phyloP scores from a whole-genome alignment of 2,329 filamentous ascomycete genomes.

The Talaromyces islandicus region DNA sequence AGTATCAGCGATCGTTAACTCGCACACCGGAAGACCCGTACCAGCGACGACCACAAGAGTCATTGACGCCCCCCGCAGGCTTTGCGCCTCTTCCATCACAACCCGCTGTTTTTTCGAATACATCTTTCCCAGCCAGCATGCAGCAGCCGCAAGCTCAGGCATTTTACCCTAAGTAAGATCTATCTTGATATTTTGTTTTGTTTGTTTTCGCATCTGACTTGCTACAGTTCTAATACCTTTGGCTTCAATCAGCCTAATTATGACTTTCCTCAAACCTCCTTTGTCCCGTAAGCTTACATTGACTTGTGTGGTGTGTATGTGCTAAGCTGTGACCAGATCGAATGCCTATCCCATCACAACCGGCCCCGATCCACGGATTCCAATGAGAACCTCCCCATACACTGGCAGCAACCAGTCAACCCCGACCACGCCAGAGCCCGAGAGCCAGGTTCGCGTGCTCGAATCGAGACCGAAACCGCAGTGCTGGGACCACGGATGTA shows the following conservation, averaged over 20 bases:
- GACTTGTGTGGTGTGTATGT: no score
- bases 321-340: no score
- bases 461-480: slow-evolving; percentile 84
- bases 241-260: slow-evolving; percentile 28
- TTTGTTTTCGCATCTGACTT: neutral
- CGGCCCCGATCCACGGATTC: slow-evolving; percentile 1
- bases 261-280: slow-evolving; percentile 25
- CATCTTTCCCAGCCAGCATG: slow-evolving; percentile 15
- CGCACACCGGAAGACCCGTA: slow-evolving; percentile 8
- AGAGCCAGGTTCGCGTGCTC: slow-evolving; percentile 59
- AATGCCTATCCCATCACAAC: slow-evolving; percentile 6
- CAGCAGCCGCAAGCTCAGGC: slow-evolving; percentile 14
- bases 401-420: slow-evolving; percentile 10
- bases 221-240: slow-evolving; percentile 28
- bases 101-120: slow-evolving; percentile 12
- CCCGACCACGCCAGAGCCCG: slow-evolving; percentile 26
- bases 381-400: slow-evolving; percentile 13
- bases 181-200: neutral
- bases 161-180: slow-evolving; percentile 19
- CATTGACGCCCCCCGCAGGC: slow-evolving; percentile 6
- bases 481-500: slow-evolving; percentile 96
- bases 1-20: slow-evolving; percentile 9
- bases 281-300: slow-evolving; percentile 22
- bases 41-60: slow-evolving; percentile 7
- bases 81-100: slow-evolving; percentile 9